Evolutionary conservation across 352 stramenopile genomes (phyloP), one percentile per base, ranked within the genome.

Genomic region (Phytophthora cajani): DNA sequence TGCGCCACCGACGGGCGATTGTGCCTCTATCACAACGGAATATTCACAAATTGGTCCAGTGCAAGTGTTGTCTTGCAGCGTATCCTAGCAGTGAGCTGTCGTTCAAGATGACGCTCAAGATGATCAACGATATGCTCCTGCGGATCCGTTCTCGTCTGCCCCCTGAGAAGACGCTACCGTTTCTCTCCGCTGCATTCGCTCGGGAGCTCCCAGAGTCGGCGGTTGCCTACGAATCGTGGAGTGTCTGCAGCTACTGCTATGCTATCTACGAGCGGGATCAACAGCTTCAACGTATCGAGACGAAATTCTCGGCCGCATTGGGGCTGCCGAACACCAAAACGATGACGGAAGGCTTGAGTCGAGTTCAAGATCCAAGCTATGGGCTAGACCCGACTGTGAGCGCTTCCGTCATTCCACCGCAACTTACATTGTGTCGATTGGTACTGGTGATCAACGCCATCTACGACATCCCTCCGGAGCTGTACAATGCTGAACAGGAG

Each of bases 101-200:
- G 14, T 95, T 90, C 82, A 95, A 94, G 58, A 95, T 95, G 88
- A 95, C 88, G 32, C 69, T 92, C 55, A 93, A 93, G 62, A 95
- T 95, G 88, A 94, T 95, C 51, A 88, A 84, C 61, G 88, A 95
- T 52, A 95, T 87, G 78, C 82, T 94, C 0, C 50, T 87, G 10
- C 80, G 88, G 9, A 82, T 95, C 49, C 82, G 81, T 2, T 79
- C 85, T 25, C 83, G 86, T 1, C 61, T 89, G 9, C 61, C 78
- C 6, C 76, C 80, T 0, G 83, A 90, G 23, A 90, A 86, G 44
- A 73, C 50, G 6, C 75, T 87, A 44, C 72, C 65, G 8, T 89
- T 91, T 57, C 71, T 93, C 4, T 74, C 74, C 0, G 62, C 77
- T 3, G 80, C 84, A 8, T 72, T 89, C 27, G 72, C 73, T 2